phyloP scores from a whole-genome alignment of 208 protist species.

The Spongospora subterranea region DNA sequence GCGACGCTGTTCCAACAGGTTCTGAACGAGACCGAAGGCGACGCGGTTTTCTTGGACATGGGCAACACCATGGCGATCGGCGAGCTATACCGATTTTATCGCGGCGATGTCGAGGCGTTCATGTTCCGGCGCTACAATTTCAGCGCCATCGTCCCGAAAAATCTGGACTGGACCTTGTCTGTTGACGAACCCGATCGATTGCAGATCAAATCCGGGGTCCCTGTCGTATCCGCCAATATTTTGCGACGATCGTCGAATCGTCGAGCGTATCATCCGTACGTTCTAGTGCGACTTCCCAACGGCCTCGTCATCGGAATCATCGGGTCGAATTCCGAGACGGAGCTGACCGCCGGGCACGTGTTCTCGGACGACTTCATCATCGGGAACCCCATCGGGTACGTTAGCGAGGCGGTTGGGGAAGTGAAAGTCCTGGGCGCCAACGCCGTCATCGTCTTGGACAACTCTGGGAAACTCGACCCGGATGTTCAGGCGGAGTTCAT shows the following conservation, averaged over 20 bases:
- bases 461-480: neutral
- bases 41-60: neutral
- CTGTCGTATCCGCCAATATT: neutral
- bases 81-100: neutral
- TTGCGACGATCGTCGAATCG: neutral
- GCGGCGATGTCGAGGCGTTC: neutral
- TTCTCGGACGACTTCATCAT: neutral
- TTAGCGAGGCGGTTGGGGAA: slow-evolving; percentile 17
- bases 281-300: neutral
- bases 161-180: neutral
- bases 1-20: neutral
- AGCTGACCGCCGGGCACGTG: neutral
- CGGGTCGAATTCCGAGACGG: neutral
- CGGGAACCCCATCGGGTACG: neutral
- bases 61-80: neutral
- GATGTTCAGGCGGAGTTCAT: neutral
- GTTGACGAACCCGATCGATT: neutral
- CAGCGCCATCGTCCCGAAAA: neutral
- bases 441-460: neutral
- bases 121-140: neutral
- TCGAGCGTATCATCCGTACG: neutral
- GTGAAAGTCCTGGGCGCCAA: neutral
- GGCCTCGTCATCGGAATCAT: slow-evolving; percentile 6
- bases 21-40: neutral
- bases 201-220: neutral